phyloP scores from a whole-genome alignment of 441 rosid species.

The Erysimum cheiri region DNA sequence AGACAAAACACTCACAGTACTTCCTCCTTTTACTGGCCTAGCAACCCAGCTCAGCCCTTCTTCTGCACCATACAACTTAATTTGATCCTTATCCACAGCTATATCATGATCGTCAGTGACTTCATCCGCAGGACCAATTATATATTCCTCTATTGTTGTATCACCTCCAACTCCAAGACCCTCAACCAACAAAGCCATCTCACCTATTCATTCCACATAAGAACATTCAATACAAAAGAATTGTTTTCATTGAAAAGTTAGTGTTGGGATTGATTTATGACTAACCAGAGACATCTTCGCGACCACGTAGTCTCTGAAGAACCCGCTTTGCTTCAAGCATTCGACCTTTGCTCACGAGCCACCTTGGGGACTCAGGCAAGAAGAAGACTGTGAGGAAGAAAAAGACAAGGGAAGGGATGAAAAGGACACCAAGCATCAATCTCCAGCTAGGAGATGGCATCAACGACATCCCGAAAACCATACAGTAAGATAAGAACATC shows the following conservation, averaged over 20 bases:
- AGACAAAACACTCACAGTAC: slow-evolving; percentile 62
- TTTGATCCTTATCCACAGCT: slow-evolving; percentile 56
- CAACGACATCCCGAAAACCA: slow-evolving; percentile 67
- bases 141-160: slow-evolving; percentile 66
- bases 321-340: slow-evolving; percentile 63
- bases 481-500: slow-evolving; percentile 67
- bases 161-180: slow-evolving; percentile 68
- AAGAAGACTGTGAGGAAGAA: slow-evolving; percentile 50
- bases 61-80: slow-evolving; percentile 58
- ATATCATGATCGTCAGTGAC: slow-evolving; percentile 52
- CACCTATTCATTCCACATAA: slow-evolving; percentile 51
- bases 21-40: slow-evolving; percentile 56
- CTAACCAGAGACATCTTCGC: slow-evolving; percentile 68
- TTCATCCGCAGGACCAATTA: slow-evolving; percentile 59
- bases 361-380: slow-evolving; percentile 74
- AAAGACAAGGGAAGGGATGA: slow-evolving; percentile 56
- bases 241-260: neutral
- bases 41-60: slow-evolving; percentile 63
- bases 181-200: slow-evolving; percentile 73
- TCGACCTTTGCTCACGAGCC: slow-evolving; percentile 69
- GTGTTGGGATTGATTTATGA: neutral
- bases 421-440: slow-evolving; percentile 67
- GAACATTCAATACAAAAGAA: slow-evolving; percentile 17
- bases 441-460: slow-evolving; percentile 65
- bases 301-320: slow-evolving; percentile 60